Percentiles rank a stretch among this genome's conserved stretches.
Evolutionary conservation across 1,284 basidiomycete species (phyloP).

Genomic region (Microbotryomycetes sp.): DNA sequence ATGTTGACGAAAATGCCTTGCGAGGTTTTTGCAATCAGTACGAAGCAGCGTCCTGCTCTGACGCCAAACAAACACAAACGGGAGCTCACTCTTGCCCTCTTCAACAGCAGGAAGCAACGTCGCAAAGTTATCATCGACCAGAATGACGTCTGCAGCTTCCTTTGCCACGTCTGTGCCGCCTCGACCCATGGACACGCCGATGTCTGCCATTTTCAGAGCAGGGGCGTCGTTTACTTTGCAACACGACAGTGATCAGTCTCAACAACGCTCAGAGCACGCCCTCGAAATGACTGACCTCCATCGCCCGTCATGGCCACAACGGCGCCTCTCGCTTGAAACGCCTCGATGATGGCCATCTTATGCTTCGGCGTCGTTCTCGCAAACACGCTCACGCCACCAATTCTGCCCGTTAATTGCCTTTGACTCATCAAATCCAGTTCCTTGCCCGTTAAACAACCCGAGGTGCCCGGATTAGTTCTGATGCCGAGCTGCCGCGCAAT

Average conservation of each 20-base stretch:
- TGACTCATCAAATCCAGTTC: conserved; percentile 78
- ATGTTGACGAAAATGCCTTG: conserved; percentile 97
- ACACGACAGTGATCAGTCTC: background rate
- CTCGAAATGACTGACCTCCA: conserved; percentile 63
- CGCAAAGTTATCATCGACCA: conserved; percentile 95
- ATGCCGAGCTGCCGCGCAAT: conserved; percentile 89
- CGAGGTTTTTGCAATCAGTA: background rate
- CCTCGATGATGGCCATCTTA: conserved; percentile 94
- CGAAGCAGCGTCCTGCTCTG: background rate
- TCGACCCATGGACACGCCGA: conserved; percentile 95
- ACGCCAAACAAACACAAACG: background rate
- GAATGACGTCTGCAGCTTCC: conserved; percentile 92
- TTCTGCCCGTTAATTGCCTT: conserved; percentile 70
- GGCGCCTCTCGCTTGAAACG: conserved; percentile 76
- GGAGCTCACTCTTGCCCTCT: conserved; percentile 58
- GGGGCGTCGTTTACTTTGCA: conserved; percentile 85
- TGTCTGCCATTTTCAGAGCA: conserved; percentile 94
- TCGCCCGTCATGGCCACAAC: conserved; percentile 98
- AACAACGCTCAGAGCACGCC: background rate
- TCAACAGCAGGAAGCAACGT: conserved; percentile 91
- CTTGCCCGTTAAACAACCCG: conserved; percentile 65
- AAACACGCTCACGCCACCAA: conserved; percentile 77
- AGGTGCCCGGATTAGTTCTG: conserved; percentile 39
- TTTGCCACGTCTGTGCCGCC: conserved; percentile 97
- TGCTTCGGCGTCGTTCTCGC: conserved; percentile 91